phyloP scores from a whole-genome alignment of 768 basidiomycete genomes.

The Auricularia auricula-judae region DNA sequence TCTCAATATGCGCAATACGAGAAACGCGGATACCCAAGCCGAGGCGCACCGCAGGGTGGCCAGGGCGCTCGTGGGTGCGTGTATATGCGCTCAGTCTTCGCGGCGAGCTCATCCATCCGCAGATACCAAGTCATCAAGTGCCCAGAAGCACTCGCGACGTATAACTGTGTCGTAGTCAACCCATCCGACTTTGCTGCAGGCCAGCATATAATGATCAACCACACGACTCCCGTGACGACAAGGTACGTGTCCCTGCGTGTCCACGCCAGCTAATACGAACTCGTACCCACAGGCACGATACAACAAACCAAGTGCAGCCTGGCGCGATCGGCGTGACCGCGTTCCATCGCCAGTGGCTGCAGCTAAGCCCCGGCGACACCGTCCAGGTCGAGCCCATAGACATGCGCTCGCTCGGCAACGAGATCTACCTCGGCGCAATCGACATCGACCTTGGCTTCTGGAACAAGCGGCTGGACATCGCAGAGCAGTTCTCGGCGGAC shows the following conservation, averaged over 20 bases:
- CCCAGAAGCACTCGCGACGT: slow-evolving; percentile 61
- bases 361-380: slow-evolving; percentile 61
- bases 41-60: not conserved
- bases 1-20: not conserved
- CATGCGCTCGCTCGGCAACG: slow-evolving; percentile 31
- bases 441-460: slow-evolving; percentile 71
- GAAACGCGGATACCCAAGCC: not conserved
- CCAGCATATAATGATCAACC: slow-evolving; percentile 69
- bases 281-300: slow-evolving; percentile 50
- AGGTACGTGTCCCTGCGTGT: slow-evolving; percentile 32
- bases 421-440: slow-evolving; percentile 56
- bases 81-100: not conserved
- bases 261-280: not conserved
- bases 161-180: slow-evolving; percentile 74
- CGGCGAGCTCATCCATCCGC: not conserved
- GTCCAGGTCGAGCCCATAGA: slow-evolving; percentile 58
- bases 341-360: slow-evolving; percentile 82
- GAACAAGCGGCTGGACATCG: slow-evolving; percentile 39
- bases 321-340: slow-evolving; percentile 69
- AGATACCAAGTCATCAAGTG: slow-evolving; percentile 49
- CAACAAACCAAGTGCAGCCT: slow-evolving; percentile 55
- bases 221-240: slow-evolving; percentile 58
- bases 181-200: slow-evolving; percentile 63
- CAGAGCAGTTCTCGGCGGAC: slow-evolving; percentile 75
- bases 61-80: not conserved